phyloP scores from a whole-genome alignment of 306 rosid genomes.

The Ormosia emarginata region DNA sequence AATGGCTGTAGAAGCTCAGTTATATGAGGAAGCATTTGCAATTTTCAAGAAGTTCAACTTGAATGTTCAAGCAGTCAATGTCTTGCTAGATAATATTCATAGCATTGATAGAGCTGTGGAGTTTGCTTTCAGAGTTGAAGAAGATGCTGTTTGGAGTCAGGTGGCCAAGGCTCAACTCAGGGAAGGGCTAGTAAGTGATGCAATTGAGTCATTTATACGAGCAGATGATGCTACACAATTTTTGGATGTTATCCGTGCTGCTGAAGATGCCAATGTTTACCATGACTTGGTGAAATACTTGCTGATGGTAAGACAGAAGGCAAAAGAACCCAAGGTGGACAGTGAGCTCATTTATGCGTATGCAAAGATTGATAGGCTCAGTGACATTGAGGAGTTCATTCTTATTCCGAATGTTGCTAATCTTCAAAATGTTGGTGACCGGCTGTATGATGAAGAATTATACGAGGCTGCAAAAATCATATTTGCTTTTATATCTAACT shows the following conservation, averaged over 20 bases:
- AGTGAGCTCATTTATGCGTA: slow-evolving; percentile 97
- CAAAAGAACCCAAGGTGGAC: slow-evolving; percentile 95
- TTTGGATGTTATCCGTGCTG: slow-evolving; percentile 91
- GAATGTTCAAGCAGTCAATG: slow-evolving; percentile 97
- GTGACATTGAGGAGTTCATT: slow-evolving; percentile 96
- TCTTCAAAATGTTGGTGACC: slow-evolving; percentile 94
- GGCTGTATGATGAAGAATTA: slow-evolving; percentile 86
- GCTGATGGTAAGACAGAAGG: slow-evolving; percentile 94
- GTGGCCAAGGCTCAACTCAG: slow-evolving; percentile 96
- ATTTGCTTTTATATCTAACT: slow-evolving; percentile 92
- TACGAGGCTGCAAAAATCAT: slow-evolving; percentile 98
- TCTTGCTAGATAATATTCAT: slow-evolving; percentile 76
- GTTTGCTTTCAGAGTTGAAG: slow-evolving; percentile 99
- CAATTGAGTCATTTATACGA: slow-evolving; percentile 95
- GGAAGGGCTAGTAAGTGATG: slow-evolving; percentile 96
- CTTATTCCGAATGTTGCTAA: slow-evolving; percentile 98
- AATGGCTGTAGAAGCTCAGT: slow-evolving; percentile 93
- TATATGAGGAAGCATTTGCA: slow-evolving; percentile 91
- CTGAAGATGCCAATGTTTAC: slow-evolving; percentile 80
- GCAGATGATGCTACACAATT: slow-evolving; percentile 94
- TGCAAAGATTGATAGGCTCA: slow-evolving; percentile 92
- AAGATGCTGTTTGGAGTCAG: slow-evolving; percentile 99
- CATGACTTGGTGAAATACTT: slow-evolving; percentile 95
- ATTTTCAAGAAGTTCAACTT: slow-evolving; percentile 97
- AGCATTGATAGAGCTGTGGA: slow-evolving; percentile 97